Conservation (phyloP, 371 early-diverging fungal species). For the Saksenaea vasiformis region DNA sequence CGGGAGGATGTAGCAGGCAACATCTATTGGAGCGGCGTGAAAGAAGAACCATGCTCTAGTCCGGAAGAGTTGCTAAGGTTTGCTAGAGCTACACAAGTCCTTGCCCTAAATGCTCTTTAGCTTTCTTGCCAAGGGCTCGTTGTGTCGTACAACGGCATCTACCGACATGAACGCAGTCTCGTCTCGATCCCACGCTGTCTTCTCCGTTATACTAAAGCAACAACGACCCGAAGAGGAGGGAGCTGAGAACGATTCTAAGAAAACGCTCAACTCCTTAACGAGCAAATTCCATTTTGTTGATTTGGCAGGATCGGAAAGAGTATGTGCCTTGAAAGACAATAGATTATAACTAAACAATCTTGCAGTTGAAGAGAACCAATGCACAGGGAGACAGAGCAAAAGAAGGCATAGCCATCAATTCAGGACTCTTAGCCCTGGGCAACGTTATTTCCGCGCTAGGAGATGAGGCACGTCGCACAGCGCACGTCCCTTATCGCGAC, state of each 20-base stretch:
- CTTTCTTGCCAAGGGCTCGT: conserved; percentile 70
- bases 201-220: conserved; percentile 85
- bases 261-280: conserved; percentile 16
- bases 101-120: conserved; percentile 6
- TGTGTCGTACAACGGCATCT: conserved; percentile 84
- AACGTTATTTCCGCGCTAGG: conserved; percentile 97
- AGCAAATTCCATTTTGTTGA: conserved; percentile 98
- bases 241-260: conserved; percentile 10
- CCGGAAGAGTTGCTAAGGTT: conserved; percentile 75
- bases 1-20: conserved; percentile 90
- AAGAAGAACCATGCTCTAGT: conserved; percentile 71
- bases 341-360: not conserved
- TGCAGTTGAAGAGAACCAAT: conserved; percentile 84
- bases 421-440: conserved; percentile 94
- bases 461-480: conserved; percentile 64
- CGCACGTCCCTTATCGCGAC: conserved; percentile 96
- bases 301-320: conserved; percentile 97
- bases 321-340: conserved; percentile 17
- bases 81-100: not conserved
- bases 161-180: conserved; percentile 96
- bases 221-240: conserved; percentile 50
- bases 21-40: conserved; percentile 84
- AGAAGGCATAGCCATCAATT: conserved; percentile 98
- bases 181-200: conserved; percentile 96
- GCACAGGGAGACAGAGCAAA: conserved; percentile 91